phyloP scores from a whole-genome alignment of 495 filamentous ascomycete species.

The Penicillium herquei region DNA sequence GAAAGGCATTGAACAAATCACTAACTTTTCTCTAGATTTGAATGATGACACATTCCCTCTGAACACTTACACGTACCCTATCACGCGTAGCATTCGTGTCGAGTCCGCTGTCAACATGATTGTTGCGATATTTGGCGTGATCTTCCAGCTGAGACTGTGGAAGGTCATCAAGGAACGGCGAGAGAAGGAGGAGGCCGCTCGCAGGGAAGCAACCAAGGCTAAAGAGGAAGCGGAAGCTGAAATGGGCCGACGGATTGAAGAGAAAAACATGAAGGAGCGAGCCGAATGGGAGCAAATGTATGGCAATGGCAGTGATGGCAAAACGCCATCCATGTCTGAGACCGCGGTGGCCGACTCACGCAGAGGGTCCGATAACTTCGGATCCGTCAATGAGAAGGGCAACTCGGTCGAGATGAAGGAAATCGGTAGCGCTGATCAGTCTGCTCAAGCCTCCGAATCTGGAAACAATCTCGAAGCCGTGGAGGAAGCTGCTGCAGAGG shows the following conservation, averaged over 20 bases:
- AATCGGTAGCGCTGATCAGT: conserved; percentile 22
- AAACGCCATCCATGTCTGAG: conserved; percentile 22
- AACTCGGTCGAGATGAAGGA: conserved; percentile 40
- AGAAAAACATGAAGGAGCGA: conserved; percentile 64
- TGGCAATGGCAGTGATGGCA: conserved; percentile 36
- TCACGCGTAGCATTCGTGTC: conserved; percentile 82
- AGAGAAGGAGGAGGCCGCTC: conserved; percentile 56
- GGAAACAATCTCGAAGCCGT: conserved; percentile 24
- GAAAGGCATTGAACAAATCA: neutral
- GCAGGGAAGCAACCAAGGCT: conserved; percentile 54
- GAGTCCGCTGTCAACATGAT: conserved; percentile 80
- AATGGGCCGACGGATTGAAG: conserved; percentile 64
- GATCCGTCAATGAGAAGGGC: conserved; percentile 24
- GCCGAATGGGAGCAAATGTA: conserved; percentile 80
- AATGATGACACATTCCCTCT: conserved; percentile 80
- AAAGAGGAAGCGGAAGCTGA: conserved; percentile 70
- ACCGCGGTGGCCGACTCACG: conserved; percentile 33
- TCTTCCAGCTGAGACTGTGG: conserved; percentile 87
- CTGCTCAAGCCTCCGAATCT: conserved; percentile 23
- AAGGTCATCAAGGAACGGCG: conserved; percentile 75
- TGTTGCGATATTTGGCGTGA: conserved; percentile 68
- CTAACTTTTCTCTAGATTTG: conserved; percentile 48
- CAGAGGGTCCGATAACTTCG: conserved; percentile 20
- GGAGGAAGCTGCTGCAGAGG: conserved; percentile 18
- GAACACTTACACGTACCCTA: conserved; percentile 71